Conservation (phyloP, 345 rosid genomes). For the Sonneratia caseolaris region DNA sequence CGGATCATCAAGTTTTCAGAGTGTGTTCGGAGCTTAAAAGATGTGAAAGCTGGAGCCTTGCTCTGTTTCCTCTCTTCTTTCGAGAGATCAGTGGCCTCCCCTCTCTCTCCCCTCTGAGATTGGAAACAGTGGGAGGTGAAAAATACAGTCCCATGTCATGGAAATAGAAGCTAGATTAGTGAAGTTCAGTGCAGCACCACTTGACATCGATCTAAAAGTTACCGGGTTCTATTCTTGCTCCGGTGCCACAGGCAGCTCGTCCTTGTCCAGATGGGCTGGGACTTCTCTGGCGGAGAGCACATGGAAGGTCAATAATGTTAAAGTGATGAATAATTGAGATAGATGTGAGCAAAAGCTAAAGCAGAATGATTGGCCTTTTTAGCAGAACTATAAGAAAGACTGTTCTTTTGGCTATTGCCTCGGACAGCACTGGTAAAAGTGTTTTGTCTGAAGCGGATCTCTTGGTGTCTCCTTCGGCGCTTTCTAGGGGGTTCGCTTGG, state of each 20-base stretch:
- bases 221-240: too few species aligned
- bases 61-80: not conserved
- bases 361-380: not conserved
- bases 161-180: not conserved
- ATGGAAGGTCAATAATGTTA: not conserved
- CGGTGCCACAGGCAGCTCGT: not conserved
- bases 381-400: not conserved
- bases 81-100: not conserved
- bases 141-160: not conserved
- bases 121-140: not conserved
- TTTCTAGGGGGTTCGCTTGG: not conserved
- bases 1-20: too few species aligned
- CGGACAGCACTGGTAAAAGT: not conserved
- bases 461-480: not conserved
- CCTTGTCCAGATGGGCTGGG: not conserved
- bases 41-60: not conserved
- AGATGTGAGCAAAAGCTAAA: not conserved
- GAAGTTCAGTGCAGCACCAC: too few species aligned
- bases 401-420: not conserved
- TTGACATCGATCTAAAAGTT: too few species aligned
- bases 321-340: not conserved
- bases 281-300: not conserved
- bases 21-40: too few species aligned
- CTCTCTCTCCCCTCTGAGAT: not conserved
- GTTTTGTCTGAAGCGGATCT: not conserved